These are phyloP conservation scores for Sporisorium exsertum DNA, from an alignment of 1,284 basidiomycete species.

Conservation along the genomic window DNA sequence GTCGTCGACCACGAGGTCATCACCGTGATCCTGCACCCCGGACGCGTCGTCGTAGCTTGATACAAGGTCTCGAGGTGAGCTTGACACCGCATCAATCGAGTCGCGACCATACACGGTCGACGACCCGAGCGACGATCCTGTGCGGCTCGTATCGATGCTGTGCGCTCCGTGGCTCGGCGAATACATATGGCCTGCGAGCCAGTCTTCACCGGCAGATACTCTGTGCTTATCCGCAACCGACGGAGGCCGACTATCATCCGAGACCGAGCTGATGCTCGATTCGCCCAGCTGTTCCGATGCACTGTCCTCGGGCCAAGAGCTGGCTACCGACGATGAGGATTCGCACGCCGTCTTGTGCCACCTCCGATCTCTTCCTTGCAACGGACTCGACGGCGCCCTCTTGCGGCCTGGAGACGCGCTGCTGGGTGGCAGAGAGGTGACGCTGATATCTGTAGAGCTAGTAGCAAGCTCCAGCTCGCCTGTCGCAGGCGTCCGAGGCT, in stretches of 20 bases:
- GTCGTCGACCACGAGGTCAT: not conserved
- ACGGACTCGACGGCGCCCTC: slow-evolving; percentile 14
- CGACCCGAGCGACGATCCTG: slow-evolving; percentile 35
- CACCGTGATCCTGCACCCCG: not conserved
- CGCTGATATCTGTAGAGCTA: slow-evolving; percentile 14
- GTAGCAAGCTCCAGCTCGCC: not conserved
- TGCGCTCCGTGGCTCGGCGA: not conserved
- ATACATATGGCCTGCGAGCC: slow-evolving; percentile 9
- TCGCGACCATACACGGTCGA: slow-evolving; percentile 31
- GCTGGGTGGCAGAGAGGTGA: not conserved
- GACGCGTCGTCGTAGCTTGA: not conserved
- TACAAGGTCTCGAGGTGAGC: not conserved
- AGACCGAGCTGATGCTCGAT: slow-evolving; percentile 38
- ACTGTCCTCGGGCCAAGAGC: slow-evolving; percentile 38
- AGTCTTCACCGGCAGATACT: slow-evolving; percentile 2
- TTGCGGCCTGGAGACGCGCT: not conserved
- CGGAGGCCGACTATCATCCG: slow-evolving; percentile 30
- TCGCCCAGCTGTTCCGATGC: slow-evolving; percentile 32
- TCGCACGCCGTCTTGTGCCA: slow-evolving; percentile 20
- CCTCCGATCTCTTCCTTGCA: slow-evolving; percentile 8
- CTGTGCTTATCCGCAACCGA: slow-evolving; percentile 21
- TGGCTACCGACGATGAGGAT: slow-evolving; percentile 28
- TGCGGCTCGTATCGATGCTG: slow-evolving; percentile 21
- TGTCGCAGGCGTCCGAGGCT: not conserved
- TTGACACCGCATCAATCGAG: slow-evolving; percentile 13